phyloP scores from a whole-genome alignment of 2,329 filamentous ascomycete species.

The Trichoderma atrobrunneum region DNA sequence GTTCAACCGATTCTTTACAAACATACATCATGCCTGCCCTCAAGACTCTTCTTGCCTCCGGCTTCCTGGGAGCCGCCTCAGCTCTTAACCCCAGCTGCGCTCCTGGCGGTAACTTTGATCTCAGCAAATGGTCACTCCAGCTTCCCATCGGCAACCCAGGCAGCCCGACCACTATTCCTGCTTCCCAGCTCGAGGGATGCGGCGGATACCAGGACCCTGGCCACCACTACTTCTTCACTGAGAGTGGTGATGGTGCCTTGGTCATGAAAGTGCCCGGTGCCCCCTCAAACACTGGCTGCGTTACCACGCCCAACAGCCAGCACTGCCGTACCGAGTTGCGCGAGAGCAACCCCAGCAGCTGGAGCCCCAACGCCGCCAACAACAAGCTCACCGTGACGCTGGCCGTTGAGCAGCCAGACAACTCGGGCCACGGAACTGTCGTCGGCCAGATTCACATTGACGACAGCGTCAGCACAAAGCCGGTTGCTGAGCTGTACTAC shows the following conservation, averaged over 20 bases:
- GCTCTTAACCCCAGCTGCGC: conserved; percentile 18
- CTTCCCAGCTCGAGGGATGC: conserved; percentile 34
- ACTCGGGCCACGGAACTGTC: conserved; percentile 32
- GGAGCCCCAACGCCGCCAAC: conserved; percentile 32
- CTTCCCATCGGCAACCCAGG: conserved; percentile 34
- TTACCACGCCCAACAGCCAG: conserved; percentile 39
- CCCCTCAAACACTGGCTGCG: conserved; percentile 32
- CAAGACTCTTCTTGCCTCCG: conserved; percentile 9
- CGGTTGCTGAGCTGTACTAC: conserved; percentile 40
- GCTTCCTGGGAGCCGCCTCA: conserved; percentile 7
- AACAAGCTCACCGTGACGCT: conserved; percentile 24
- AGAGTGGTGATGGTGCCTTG: conserved; percentile 32
- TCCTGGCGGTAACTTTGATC: conserved; percentile 33
- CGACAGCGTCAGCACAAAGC: conserved; percentile 36
- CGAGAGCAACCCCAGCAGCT: conserved; percentile 33
- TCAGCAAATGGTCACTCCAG: conserved; percentile 36
- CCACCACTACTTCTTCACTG: conserved; percentile 36
- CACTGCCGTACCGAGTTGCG: conserved; percentile 44
- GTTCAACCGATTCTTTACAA: neutral
- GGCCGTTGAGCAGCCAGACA: conserved; percentile 33
- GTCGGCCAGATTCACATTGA: conserved; percentile 41
- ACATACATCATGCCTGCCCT: neutral
- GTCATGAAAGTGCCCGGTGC: conserved; percentile 41
- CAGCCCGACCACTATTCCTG: conserved; percentile 27
- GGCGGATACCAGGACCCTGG: conserved; percentile 32